These are phyloP conservation scores for Lathyrus oleraceus DNA, from an alignment of 306 rosid genomes.

Conservation along the genomic window DNA sequence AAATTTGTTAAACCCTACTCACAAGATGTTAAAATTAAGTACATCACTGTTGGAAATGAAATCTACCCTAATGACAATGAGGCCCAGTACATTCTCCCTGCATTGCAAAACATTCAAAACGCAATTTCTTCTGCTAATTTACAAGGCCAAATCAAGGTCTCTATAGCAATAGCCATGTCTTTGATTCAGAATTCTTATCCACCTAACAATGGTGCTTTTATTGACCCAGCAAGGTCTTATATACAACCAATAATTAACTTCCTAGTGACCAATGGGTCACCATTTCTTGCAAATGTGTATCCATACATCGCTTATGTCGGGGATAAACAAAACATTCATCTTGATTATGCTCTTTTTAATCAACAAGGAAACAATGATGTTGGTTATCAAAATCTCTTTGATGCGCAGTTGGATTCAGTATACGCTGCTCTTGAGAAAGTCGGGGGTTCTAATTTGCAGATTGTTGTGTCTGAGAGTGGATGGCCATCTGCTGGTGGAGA, in stretches of 20 bases:
- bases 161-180: conserved; percentile 48
- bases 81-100: conserved; percentile 33
- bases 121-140: conserved; percentile 46
- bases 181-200: conserved; percentile 41
- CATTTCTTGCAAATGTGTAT: conserved; percentile 68
- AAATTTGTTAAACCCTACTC: conserved; percentile 31
- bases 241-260: conserved; percentile 47
- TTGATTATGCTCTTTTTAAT: conserved; percentile 50
- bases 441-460: conserved; percentile 37
- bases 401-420: conserved; percentile 51
- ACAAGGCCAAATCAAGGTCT: conserved; percentile 56
- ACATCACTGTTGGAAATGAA: conserved; percentile 58
- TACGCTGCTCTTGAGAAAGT: conserved; percentile 59
- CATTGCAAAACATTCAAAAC: conserved; percentile 40
- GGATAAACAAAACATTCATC: background rate
- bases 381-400: conserved; percentile 55
- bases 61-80: conserved; percentile 17
- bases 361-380: conserved; percentile 36
- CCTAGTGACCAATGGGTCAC: conserved; percentile 43
- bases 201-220: conserved; percentile 32
- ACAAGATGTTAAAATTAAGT: conserved; percentile 43
- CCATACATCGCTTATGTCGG: conserved; percentile 45
- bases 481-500: conserved; percentile 62
- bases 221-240: conserved; percentile 15
- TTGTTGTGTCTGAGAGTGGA: conserved; percentile 65